Base-by-base conservation (phyloP, 1,284 basidiomycete species). In the Leccinum angustisporum region DNA sequence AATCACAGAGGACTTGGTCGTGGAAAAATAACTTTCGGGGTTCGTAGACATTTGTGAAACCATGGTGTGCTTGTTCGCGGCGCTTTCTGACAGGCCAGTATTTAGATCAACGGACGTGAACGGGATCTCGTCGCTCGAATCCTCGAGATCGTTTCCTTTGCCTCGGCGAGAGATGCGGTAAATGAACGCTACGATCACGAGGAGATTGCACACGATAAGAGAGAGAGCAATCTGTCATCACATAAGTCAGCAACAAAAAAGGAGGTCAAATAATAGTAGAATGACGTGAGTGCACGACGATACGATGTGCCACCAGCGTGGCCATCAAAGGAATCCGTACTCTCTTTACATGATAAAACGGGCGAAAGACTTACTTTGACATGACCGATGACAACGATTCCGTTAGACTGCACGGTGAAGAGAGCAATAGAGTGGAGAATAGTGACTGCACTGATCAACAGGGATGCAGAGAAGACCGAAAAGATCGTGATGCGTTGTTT, bases 191-290 rank as follows among this genome's bases (percentile, higher is more conserved):
- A 74, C 65, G 46, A 75, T 64, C 50, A 76, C 72, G 57, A 76
- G 64, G 4, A 74, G 58, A 31, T 73, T 73, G 63, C 70, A 74
- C 2, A 75, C 63, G 54, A 72, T 58, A 25, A 72, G 56, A 9
- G 70, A 56, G 14, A 65, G 38, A 7, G 71, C 70, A 5, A 60
- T 36, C 67, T 69, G 50, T 60, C 40, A 31, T 16, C 30, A 10
- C 11, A n/a, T 36, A 33, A 16, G 51, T 65, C 25, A 65, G 64
- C 40, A 11, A 18, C 33, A n/a, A 18, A 25, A 16, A 13, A 38
- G 16, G 10, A 30, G 18, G 48, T 48, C 3, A 18, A 33, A 14
- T 2, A 6, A 43, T 6, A 40, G 8, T 11, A 16, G 36, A 16
- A 33, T 16, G 54, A 18, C 4, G 18, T 4, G 3, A 27, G n/a